Base-by-base conservation (phyloP, 768 basidiomycete genomes). In the Suillus variegatus region DNA sequence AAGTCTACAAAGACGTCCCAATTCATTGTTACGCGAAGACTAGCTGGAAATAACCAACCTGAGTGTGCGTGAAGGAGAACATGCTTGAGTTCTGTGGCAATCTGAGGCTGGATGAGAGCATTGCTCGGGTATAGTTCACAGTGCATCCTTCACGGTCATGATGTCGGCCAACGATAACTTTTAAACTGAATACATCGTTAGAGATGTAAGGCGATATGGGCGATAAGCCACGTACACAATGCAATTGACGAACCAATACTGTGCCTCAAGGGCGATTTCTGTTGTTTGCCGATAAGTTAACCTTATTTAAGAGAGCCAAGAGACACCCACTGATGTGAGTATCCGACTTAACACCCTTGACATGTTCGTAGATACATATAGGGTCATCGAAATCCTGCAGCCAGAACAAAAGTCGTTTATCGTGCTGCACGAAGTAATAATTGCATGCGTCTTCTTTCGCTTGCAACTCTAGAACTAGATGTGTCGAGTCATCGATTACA, bases 361-460 rank as follows among this genome's bases (percentile, higher is more conserved):
- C 38, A 80, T 75, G 20, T 47, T 13, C 74, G 71, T 79, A 62
- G 55, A 84, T 69, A 28, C 71, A 36, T 1, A 63, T 64, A 4
- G 80, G 74, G 1, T 78, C 67, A 6, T 55, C 22, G 28, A 77
- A 80, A 0, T 76, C 66, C 40, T 85, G 79, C 38, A 85, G 63
- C 77, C 82, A 88, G 64, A 86, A 87, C 14, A 86, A 72, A 8
- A 73, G 70, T 16, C 81, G 79, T 0, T 71, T 72, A 0, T 68
- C 40, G 61, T 86, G 84, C 62, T 84, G 76, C 13, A 79, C 81
- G 56, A 81, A 82, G 66, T 85, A 85, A 68, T 85, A 85, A 66
- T 76, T 28, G 5, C 64, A 65, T 43, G 12, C 18, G 2, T 41
- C 57, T 25, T 16, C 38, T 40, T 40, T 25, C 16, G 0, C 41